These are phyloP conservation scores for Letharia columbiana DNA, from an alignment of 495 filamentous ascomycete species.

Conservation along the genomic window DNA sequence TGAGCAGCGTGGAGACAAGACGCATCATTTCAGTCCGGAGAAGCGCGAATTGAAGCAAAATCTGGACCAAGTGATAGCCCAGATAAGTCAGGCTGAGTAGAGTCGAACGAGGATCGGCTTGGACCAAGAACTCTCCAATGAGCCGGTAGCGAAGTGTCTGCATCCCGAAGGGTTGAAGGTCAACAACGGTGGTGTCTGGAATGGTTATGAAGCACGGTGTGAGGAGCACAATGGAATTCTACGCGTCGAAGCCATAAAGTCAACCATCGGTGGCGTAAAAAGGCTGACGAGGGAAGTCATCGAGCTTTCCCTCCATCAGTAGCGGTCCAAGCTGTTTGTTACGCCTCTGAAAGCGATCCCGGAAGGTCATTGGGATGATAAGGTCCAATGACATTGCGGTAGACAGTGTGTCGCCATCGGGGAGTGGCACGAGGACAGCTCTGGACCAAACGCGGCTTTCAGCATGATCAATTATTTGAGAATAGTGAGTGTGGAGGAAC, in stretches of 20 bases:
- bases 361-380: slow-evolving; percentile 18
- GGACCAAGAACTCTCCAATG: slow-evolving; percentile 23
- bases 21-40: slow-evolving; percentile 16
- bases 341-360: slow-evolving; percentile 25
- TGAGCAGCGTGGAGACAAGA: slow-evolving; percentile 11
- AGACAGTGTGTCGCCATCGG: slow-evolving; percentile 18
- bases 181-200: slow-evolving; percentile 20
- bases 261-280: slow-evolving; percentile 16
- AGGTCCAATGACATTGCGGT: slow-evolving; percentile 20
- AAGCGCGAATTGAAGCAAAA: slow-evolving; percentile 14
- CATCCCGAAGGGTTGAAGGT: slow-evolving; percentile 19
- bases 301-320: slow-evolving; percentile 23
- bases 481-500: slow-evolving; percentile 15
- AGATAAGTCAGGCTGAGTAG: slow-evolving; percentile 22
- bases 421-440: neutral
- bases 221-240: slow-evolving; percentile 16
- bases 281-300: slow-evolving; percentile 25
- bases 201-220: slow-evolving; percentile 24
- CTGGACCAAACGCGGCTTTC: neutral
- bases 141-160: slow-evolving; percentile 28
- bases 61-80: slow-evolving; percentile 21
- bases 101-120: slow-evolving; percentile 20
- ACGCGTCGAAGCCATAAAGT: slow-evolving; percentile 24
- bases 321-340: slow-evolving; percentile 23
- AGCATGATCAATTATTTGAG: slow-evolving; percentile 22